Conservation (phyloP, 768 basidiomycete species). For the Boletus reticuloceps region DNA sequence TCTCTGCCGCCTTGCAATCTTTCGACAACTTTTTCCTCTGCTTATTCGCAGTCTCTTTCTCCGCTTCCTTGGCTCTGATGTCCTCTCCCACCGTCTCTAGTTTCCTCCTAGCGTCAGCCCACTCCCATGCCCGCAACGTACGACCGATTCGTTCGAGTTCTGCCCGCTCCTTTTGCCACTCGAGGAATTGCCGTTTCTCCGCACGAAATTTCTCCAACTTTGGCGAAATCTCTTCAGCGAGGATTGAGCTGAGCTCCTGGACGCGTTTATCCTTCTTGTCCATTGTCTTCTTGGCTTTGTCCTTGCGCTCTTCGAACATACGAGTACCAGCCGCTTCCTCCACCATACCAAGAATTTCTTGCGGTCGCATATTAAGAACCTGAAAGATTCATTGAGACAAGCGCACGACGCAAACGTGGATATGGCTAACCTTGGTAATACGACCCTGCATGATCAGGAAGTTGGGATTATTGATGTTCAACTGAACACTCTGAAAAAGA, state of each 20-base stretch:
- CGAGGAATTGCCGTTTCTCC: slow-evolving; percentile 86
- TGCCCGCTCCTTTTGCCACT: slow-evolving; percentile 83
- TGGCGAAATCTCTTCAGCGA: slow-evolving; percentile 89
- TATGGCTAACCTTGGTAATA: slow-evolving; percentile 80
- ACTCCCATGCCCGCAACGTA: slow-evolving; percentile 85
- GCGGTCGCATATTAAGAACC: slow-evolving; percentile 97
- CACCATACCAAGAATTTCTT: slow-evolving; percentile 97
- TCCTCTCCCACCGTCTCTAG: slow-evolving; percentile 55
- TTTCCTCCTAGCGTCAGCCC: slow-evolving; percentile 60
- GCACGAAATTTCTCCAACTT: slow-evolving; percentile 87
- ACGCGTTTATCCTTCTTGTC: slow-evolving; percentile 96
- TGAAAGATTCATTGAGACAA: neutral
- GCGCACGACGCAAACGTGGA: neutral
- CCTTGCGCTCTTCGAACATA: slow-evolving; percentile 99
- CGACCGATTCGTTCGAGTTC: slow-evolving; percentile 87
- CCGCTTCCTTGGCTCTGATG: slow-evolving; percentile 47
- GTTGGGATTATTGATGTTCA: slow-evolving; percentile 99
- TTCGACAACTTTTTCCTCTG: slow-evolving; percentile 48
- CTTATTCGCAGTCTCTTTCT: slow-evolving; percentile 45
- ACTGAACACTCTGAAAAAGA: slow-evolving; percentile 93
- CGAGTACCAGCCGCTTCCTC: slow-evolving; percentile 98
- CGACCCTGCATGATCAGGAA: slow-evolving; percentile 99
- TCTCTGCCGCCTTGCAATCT: slow-evolving; percentile 65
- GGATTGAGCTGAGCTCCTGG: slow-evolving; percentile 76
- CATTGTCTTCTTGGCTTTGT: slow-evolving; percentile 96